These are phyloP conservation scores for Inga oerstediana DNA, from an alignment of 306 rosid genomes.

Conservation along the genomic window DNA sequence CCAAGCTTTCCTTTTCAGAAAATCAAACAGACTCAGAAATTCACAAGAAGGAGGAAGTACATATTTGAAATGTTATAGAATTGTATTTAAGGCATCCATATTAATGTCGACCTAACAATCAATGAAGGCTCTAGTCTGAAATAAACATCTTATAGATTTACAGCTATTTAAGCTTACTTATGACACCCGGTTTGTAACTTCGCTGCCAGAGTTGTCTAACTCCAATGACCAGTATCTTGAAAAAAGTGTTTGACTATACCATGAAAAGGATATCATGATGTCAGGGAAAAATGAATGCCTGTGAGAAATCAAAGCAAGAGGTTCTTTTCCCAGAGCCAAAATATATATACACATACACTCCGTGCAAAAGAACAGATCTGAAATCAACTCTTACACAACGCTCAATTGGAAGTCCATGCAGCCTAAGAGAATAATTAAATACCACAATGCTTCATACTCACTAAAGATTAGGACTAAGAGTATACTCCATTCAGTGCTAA, in stretches of 20 bases:
- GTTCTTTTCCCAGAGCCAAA: neutral
- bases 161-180: slow-evolving; percentile 2
- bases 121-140: neutral
- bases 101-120: neutral
- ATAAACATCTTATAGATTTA: slow-evolving; percentile 1
- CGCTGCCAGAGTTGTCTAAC: slow-evolving; percentile 1
- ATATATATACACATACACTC: neutral
- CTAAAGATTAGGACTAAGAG: neutral
- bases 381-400: neutral
- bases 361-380: slow-evolving; percentile 6
- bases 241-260: neutral
- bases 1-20: neutral
- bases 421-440: neutral
- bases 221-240: neutral
- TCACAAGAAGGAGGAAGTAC: neutral
- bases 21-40: neutral
- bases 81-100: neutral
- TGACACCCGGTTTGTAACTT: neutral
- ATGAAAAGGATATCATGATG: neutral
- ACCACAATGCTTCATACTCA: neutral
- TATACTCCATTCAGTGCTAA: neutral
- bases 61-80: neutral
- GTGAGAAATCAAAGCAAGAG: neutral
- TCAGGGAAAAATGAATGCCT: neutral
- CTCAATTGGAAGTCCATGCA: neutral